Percentiles rank a stretch among this genome's conserved stretches.
These are phyloP conservation scores for Aquilaria malaccensis DNA, from an alignment of 345 rosid species.

Conservation along the genomic window DNA sequence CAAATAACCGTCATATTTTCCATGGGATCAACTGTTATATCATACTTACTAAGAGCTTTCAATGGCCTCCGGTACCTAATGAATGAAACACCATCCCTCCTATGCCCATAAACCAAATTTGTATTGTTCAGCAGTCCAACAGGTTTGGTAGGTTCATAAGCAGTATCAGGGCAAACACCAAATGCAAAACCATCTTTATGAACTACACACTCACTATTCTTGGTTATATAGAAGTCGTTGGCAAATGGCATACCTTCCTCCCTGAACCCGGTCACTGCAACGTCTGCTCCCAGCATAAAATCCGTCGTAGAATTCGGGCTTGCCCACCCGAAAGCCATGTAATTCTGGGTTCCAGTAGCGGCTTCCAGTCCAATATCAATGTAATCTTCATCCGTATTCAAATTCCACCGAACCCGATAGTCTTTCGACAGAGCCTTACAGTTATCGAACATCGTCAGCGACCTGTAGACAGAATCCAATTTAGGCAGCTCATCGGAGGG, in stretches of 20 bases:
- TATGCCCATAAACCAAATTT: conserved; percentile 71
- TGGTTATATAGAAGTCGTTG: conserved; percentile 77
- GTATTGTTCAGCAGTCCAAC: conserved; percentile 65
- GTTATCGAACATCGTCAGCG: conserved; percentile 71
- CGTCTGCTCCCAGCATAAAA: conserved; percentile 73
- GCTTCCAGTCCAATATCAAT: conserved; percentile 89
- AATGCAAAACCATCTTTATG: conserved; percentile 44
- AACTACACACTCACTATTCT: conserved; percentile 59
- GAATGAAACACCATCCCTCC: conserved; percentile 91
- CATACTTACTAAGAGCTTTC: conserved; percentile 59
- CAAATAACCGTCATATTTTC: conserved; percentile 59
- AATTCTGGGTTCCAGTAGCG: conserved; percentile 43
- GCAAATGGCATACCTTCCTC: conserved; percentile 72
- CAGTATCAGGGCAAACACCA: conserved; percentile 88
- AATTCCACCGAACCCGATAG: conserved; percentile 73
- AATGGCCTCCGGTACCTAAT: conserved; percentile 66
- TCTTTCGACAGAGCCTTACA: conserved; percentile 60
- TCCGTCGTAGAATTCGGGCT: conserved; percentile 37
- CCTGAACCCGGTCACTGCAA: conserved; percentile 64
- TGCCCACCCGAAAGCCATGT: conserved; percentile 98
- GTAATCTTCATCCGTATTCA: conserved; percentile 42
- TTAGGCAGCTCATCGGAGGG: conserved; percentile 26
- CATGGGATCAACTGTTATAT: conserved; percentile 55
- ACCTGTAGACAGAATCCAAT: conserved; percentile 17
- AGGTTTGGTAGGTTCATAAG: conserved; percentile 41